A percentile compares a stretch with the other conserved stretches of the same genome.
These are phyloP conservation scores for Pyronema domesticum DNA, from an alignment of 495 filamentous ascomycete genomes.

Conservation along the genomic window DNA sequence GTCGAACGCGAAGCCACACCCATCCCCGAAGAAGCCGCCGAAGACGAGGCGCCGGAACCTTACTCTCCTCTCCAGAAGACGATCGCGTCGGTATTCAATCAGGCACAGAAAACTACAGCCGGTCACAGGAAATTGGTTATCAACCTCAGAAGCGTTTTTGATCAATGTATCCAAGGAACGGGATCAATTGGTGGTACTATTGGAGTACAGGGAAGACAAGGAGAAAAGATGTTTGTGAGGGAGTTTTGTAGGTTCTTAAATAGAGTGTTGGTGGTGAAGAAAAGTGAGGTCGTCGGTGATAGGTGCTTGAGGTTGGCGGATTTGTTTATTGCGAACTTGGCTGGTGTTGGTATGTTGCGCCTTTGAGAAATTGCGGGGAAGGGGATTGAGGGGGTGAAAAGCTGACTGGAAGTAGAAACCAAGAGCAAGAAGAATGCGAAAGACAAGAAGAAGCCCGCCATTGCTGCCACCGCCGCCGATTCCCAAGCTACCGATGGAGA, in stretches of 20 bases:
- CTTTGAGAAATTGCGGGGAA: neutral
- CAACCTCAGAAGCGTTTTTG: constrained; percentile 70
- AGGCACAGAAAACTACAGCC: constrained; percentile 74
- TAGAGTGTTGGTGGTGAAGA: constrained; percentile 70
- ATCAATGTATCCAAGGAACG: constrained; percentile 64
- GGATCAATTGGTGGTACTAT: constrained; percentile 21
- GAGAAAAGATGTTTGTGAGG: constrained; percentile 69
- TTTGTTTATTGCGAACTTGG: constrained; percentile 61
- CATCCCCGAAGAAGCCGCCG: constrained; percentile 2
- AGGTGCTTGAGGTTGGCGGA: constrained; percentile 68
- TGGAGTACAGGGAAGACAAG: constrained; percentile 28
- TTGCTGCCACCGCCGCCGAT: constrained; percentile 1
- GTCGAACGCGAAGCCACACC: constrained; percentile 3
- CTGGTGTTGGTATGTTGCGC: constrained; percentile 54
- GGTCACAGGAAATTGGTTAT: constrained; percentile 78
- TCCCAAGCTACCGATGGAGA: constrained; percentile 23
- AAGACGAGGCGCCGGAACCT: neutral
- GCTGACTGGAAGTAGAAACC: neutral
- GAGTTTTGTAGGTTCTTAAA: constrained; percentile 71
- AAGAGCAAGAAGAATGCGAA: constrained; percentile 9
- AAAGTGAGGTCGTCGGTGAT: constrained; percentile 79
- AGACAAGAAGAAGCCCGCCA: constrained; percentile 4
- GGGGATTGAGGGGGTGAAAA: neutral
- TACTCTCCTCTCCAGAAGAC: constrained; percentile 15
- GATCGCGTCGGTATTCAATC: constrained; percentile 44